Conservation (phyloP, 148 eudicot species). For the Polygonum maritimum region DNA sequence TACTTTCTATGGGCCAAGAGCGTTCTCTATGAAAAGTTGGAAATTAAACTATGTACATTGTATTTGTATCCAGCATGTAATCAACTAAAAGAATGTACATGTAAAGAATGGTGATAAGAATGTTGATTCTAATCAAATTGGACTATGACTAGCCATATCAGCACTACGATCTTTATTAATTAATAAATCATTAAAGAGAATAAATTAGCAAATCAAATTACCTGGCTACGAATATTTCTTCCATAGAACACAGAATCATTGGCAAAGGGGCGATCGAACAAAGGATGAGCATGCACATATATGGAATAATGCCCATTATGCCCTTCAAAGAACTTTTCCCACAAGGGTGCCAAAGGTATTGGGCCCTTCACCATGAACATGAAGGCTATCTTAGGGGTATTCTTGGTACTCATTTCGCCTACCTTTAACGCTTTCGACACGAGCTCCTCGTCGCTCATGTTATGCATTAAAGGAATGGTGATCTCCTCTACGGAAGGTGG, state of each 20-base stretch:
- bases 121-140: no score
- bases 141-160: no score
- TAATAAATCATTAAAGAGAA: not conserved
- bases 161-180: not conserved
- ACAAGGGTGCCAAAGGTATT: conserved; percentile 54
- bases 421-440: conserved; percentile 49
- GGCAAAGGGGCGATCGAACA: conserved; percentile 24
- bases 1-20: no score
- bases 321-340: conserved; percentile 69
- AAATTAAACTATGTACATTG: no score
- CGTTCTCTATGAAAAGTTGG: no score
- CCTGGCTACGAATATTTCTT: conserved; percentile 59
- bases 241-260: conserved; percentile 45
- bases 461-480: not conserved
- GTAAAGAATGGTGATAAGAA: no score
- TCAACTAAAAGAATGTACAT: no score
- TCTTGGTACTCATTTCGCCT: not conserved
- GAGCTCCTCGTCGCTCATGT: conserved; percentile 39
- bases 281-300: conserved; percentile 59
- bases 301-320: conserved; percentile 43
- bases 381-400: conserved; percentile 57
- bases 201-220: conserved; percentile 11
- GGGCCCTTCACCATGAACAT: conserved; percentile 60
- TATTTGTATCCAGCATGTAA: no score
- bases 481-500: not conserved